A percentile compares a stretch with the other conserved stretches of the same genome.
Evolutionary conservation across 75 land plant genomes (phyloP).

Genomic region (Pinus taeda): DNA sequence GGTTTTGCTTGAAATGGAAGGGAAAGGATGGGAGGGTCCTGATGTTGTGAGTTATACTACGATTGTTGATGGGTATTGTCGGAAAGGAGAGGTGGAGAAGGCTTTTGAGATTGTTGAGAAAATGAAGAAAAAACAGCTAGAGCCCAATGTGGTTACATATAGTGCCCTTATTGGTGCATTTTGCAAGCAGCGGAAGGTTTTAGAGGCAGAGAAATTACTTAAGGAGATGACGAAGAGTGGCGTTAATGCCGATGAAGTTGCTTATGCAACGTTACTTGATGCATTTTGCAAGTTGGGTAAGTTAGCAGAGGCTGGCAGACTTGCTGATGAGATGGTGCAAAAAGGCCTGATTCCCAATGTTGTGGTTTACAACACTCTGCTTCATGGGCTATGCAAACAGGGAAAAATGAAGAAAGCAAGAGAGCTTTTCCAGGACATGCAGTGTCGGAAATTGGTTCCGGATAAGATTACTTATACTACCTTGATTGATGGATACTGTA

Average conservation of each 20-base stretch:
- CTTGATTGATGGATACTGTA: slow-evolving; percentile 78
- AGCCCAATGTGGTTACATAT: slow-evolving; percentile 67
- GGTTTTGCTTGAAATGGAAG: slow-evolving; percentile 54
- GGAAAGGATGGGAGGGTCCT: slow-evolving; percentile 27
- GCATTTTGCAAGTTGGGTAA: slow-evolving; percentile 51
- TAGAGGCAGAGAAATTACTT: slow-evolving; percentile 55
- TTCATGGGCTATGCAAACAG: slow-evolving; percentile 45
- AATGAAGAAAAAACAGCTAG: slow-evolving; percentile 66
- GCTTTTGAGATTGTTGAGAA: slow-evolving; percentile 60
- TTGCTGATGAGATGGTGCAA: slow-evolving; percentile 50
- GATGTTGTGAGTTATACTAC: slow-evolving; percentile 76
- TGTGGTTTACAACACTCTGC: slow-evolving; percentile 55
- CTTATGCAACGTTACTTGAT: slow-evolving; percentile 45
- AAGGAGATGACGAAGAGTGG: slow-evolving; percentile 57
- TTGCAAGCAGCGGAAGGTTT: slow-evolving; percentile 48
- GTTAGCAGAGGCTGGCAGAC: slow-evolving; percentile 20
- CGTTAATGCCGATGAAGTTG: slow-evolving; percentile 38
- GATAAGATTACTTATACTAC: slow-evolving; percentile 75
- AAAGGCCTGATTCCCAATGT: slow-evolving; percentile 46
- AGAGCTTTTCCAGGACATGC: slow-evolving; percentile 61
- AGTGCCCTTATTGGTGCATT: slow-evolving; percentile 58
- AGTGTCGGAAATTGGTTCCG: slow-evolving; percentile 47
- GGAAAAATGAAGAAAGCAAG: slow-evolving; percentile 56
- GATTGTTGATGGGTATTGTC: slow-evolving; percentile 54
- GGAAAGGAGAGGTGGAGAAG: slow-evolving; percentile 36